A percentile compares a stretch with the other conserved stretches of the same genome.
Conservation (phyloP, 768 basidiomycete genomes). For the Cystofilobasidium capitatum region DNA sequence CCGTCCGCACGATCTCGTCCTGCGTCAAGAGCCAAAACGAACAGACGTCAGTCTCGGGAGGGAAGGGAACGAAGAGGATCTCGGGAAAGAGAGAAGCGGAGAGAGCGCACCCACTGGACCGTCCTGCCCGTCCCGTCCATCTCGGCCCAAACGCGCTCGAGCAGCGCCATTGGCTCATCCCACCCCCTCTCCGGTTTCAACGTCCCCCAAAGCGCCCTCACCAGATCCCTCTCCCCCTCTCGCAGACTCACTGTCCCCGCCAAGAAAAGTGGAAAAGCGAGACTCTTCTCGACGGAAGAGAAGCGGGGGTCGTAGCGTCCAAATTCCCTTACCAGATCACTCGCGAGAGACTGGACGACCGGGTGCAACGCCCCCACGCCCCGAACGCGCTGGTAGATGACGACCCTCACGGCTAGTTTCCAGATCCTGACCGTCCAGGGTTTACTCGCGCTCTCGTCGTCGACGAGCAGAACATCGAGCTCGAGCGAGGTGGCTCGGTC, state of each 20-base stretch:
- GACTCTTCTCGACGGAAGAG: background rate
- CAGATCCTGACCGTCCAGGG: background rate
- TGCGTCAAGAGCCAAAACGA: background rate
- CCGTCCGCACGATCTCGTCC: background rate
- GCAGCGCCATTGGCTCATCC: background rate
- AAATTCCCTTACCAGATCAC: background rate
- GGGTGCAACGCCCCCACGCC: background rate
- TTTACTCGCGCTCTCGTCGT: background rate
- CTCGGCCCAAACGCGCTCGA: background rate
- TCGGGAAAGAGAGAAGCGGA: background rate
- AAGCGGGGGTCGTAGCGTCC: background rate
- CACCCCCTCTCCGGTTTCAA: background rate
- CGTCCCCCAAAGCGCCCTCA: background rate
- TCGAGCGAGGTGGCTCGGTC: background rate
- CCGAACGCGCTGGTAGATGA: conserved; percentile 1
- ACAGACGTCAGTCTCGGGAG: background rate
- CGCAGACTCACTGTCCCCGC: background rate
- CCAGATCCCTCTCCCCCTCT: background rate
- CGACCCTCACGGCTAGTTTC: background rate
- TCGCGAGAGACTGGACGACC: background rate
- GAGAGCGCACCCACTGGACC: conserved; percentile 2
- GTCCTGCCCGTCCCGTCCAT: background rate
- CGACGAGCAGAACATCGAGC: background rate
- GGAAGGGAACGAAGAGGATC: background rate
- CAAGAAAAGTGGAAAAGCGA: background rate